Evolutionary conservation across 1,284 basidiomycete genomes (phyloP), one percentile per base, ranked within the genome.

Genomic region (Microbotryum saponariae): DNA sequence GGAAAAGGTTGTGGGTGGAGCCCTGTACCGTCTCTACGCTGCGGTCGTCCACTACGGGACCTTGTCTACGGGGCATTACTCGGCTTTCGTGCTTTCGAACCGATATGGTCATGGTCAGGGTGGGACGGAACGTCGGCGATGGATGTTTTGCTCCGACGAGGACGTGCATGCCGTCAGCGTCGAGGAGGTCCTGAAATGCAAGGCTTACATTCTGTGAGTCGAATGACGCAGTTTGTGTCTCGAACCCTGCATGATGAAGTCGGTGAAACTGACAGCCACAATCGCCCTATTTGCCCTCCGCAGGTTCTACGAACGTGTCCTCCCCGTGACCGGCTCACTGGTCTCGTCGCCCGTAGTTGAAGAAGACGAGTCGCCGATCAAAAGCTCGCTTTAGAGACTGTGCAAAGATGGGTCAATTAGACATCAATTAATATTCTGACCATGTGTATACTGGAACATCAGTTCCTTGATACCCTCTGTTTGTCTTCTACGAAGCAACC

Each of bases 1-100:
- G 54, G 60, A 61, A 27, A n/a, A 48, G 25, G 3, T 42, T 44
- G 47, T 58, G 20, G 51, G 37, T 9, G 58, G 58, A 5, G 59
- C 71, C n/a, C 60, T 70, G 63, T 75, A 74, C 67, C 58, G 66
- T 51, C 69, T 74, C 31, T 75, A 71, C 51, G 88, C 89, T 27
- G 87, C 94, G 3, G 88, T 96, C 5, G 89, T 93, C 55, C 92
- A 96, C 75, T 85, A 90, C 60, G 91, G 91, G 27, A 86, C 85
- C 71, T 91, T 93, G 86, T 86, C 89, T 55, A 87, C 87, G 16
- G 90, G 67, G 2, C 67, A 68, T 20, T 68, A 68, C 49, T 59
- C 62, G 8, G 51, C 58, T 3, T 68, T 64, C 55, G 62, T 66
- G 5, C 42, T 64, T 7, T 64, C 64, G 50, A 60, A 66, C 42